Conservation (phyloP, 176 grass and related monocot species). For the Ananas comosus region DNA sequence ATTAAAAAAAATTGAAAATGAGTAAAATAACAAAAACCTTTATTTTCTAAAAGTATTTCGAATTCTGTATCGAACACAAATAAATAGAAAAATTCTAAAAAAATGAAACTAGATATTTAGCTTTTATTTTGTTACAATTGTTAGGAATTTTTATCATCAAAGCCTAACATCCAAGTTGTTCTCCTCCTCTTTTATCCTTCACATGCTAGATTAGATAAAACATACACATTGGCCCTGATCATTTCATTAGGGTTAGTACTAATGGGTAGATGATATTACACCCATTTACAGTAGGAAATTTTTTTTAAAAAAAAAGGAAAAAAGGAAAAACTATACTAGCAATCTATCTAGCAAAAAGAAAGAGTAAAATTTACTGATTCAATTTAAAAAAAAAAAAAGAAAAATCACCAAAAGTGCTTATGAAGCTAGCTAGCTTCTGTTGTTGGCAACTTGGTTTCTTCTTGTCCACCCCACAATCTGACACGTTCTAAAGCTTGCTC, state of each 20-base stretch:
- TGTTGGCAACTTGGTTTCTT: conserved; percentile 32
- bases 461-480: conserved; percentile 59
- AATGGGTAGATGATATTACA: background rate
- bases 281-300: background rate
- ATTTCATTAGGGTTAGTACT: background rate
- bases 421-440: conserved; percentile 5
- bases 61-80: too few species aligned
- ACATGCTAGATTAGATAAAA: too few species aligned
- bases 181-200: too few species aligned
- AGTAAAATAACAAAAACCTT: too few species aligned
- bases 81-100: too few species aligned
- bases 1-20: too few species aligned
- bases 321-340: background rate
- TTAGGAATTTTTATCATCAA: too few species aligned
- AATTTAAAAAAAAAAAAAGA: background rate
- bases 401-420: background rate
- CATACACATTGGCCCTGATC: too few species aligned
- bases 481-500: conserved; percentile 44
- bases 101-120: too few species aligned
- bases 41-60: too few species aligned
- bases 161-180: too few species aligned
- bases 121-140: too few species aligned
- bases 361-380: background rate
- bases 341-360: background rate
- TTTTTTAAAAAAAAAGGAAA: background rate